Evolutionary conservation across 2,329 filamentous ascomycete genomes (phyloP), one percentile per base, ranked within the genome.

Genomic region (Nothophoma quercina): DNA sequence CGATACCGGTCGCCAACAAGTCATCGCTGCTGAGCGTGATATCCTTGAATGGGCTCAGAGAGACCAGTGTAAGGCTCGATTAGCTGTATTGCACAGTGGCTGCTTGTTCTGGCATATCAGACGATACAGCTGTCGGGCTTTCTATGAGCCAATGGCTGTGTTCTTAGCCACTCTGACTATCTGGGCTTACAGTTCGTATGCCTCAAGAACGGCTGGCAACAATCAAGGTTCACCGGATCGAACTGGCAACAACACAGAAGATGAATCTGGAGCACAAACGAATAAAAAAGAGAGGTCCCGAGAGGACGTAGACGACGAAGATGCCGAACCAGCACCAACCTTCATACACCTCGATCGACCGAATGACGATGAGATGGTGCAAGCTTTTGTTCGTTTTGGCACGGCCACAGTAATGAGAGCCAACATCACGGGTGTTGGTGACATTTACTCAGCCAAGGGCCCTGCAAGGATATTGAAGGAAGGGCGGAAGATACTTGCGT

Each of bases 291-390:
- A n/a, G n/a, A n/a, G n/a, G n/a, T 16, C 9, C 12, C 16, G 15
- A 4, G n/a, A 16, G 5, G 6, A 8, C 3, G 15, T 21, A 7
- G n/a, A 44, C 9, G 13, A 35, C 4, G 40, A 49, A 4, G 40
- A 48, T 15, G 13, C 25, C 5, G 49, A 56, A 6, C 59, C 59
- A 2, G 67, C 72, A n/a, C 75, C 77, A 0, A 75, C 69, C 0
- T 79, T 80, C 9, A 81, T 85, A 28, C 77, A 80, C 19, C 71
- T 85, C 0, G 83, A 85, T 51, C 73, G 82, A 12, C 83, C 83
- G 0, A 79, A 78, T 2, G 82, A 85, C 55, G 83, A 85, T 60
- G 82, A 85, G 55, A 76, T 85, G 43, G 81, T 84, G 1, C 83
- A 85, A 58, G 67, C 79, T 2, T 85, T 83, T 63, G 81, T 85